Evolutionary conservation across 495 filamentous ascomycete genomes (phyloP), one percentile per base, ranked within the genome.

Genomic region (Podospora pseudopauciseta): DNA sequence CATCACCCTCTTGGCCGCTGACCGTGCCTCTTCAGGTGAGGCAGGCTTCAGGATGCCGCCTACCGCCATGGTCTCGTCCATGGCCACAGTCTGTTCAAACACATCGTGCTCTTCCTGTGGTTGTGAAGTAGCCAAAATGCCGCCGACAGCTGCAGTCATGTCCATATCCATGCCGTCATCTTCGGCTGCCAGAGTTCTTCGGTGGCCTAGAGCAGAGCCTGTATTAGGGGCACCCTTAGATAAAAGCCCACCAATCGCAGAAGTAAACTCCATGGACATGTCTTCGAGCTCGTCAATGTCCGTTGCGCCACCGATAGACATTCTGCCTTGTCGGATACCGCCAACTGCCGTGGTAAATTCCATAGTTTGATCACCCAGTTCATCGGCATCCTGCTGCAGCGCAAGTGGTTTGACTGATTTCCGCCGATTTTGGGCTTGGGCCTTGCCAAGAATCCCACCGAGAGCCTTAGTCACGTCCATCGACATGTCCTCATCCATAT

Each of bases 401-500:
- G 63, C 59, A 64, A 71, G 20, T 4, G 63, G 71, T 58, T 55
- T 73, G 63, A 71, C 68, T 30, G 67, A 72, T 63, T 71, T 72
- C 54, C 66, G 76, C 64, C 71, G 69, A 26, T 54, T 67, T 66
- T 74, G 66, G 58, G 68, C 61, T 39, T 73, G 77, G 66, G 76
- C 67, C 54, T 83, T 81, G n/a, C 84, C 79, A 30, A 93, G 78
- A 62, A 98, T 97, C 4, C 89, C 86, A n/a, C 94, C 94, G 66
- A 97, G 79, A 15, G 88, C 91, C 67, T 84, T 86, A 1, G 93
- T 97, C 61, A 96, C 87, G 67, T 97, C 93, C 91, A 94, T 93
- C 11, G 89, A 92, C 75, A 92, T 85, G 32, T 92, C 90, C 72
- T 92, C 92, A 15, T 88, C 90, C 72, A 90, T 83, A 20, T 92